A percentile compares a stretch with the other conserved stretches of the same genome.
Evolutionary conservation across 73 alveolate species (phyloP).

Genomic region (Paramecium biaurelia): DNA sequence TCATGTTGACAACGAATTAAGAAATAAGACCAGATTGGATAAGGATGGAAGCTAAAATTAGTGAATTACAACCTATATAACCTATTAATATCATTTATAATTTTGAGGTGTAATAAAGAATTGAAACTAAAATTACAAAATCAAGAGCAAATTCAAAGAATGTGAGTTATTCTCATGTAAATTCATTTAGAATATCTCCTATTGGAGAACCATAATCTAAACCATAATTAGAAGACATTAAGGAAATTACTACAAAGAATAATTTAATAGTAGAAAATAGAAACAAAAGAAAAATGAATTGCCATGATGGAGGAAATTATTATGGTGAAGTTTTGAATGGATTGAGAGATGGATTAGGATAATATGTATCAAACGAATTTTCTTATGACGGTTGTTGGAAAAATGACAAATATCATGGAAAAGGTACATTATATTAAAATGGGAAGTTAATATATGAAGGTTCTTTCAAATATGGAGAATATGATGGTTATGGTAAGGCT

Average conservation of each 20-base stretch:
- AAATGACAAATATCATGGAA: constrained; percentile 31
- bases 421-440: background rate
- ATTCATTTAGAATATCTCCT: background rate
- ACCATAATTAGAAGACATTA: background rate
- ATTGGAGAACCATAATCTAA: background rate
- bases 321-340: constrained; percentile 26
- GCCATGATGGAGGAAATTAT: background rate
- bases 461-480: background rate
- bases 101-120: constrained; percentile 21
- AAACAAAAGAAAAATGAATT: constrained; percentile 31
- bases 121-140: background rate
- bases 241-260: background rate
- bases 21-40: constrained; percentile 30
- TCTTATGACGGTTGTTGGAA: constrained; percentile 50
- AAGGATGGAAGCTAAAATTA: background rate
- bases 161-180: constrained; percentile 14
- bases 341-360: constrained; percentile 27
- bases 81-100: background rate
- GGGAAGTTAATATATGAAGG: constrained; percentile 17
- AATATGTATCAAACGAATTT: background rate
- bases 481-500: constrained; percentile 6
- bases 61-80: background rate
- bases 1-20: background rate
- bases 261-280: constrained; percentile 27
- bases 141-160: background rate